phyloP scores from a whole-genome alignment of 768 basidiomycete species.

The Mycena alexandri region DNA sequence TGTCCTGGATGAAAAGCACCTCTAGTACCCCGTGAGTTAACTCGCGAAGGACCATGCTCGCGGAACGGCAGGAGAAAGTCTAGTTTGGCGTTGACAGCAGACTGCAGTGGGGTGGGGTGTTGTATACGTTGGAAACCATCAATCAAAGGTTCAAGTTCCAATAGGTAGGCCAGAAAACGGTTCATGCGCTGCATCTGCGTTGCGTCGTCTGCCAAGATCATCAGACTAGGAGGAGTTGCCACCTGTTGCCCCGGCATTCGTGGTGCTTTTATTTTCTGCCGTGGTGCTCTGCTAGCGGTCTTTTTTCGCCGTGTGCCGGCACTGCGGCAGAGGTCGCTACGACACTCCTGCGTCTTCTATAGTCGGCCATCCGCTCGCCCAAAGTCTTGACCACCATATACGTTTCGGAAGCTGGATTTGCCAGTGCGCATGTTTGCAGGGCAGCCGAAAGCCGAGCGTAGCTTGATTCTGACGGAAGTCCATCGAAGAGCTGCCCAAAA shows the following conservation, averaged over 20 bases:
- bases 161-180: not conserved
- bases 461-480: not conserved
- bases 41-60: conserved; percentile 8
- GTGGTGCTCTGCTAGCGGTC: no score
- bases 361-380: not conserved
- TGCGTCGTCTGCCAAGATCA: not conserved
- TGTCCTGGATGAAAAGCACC: not conserved
- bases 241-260: no score
- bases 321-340: no score
- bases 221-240: not conserved
- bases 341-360: no score
- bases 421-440: not conserved
- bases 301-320: no score
- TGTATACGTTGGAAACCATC: not conserved
- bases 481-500: not conserved
- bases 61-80: conserved; percentile 19
- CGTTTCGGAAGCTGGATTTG: not conserved
- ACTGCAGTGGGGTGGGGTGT: not conserved
- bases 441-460: not conserved
- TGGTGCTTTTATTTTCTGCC: no score
- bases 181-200: not conserved
- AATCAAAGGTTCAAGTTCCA: conserved; percentile 4
- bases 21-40: not conserved
- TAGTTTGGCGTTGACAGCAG: not conserved
- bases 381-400: not conserved